Conservation (phyloP, 148 eudicot genomes). For the Camellia sinensis region DNA sequence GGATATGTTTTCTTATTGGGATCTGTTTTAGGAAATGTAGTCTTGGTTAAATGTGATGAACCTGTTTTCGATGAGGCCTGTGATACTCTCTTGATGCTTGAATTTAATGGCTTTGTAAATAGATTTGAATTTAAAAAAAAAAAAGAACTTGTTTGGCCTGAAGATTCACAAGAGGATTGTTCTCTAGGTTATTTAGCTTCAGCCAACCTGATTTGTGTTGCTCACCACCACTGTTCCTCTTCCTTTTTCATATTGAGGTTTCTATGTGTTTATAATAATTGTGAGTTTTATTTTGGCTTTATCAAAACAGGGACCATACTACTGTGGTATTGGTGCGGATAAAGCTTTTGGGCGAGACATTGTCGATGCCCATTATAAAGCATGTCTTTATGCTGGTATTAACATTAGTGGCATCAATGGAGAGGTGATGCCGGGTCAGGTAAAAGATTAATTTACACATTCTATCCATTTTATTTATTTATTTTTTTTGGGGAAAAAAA, state of each 20-base stretch:
- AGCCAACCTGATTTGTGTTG: not conserved
- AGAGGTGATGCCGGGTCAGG: constrained; percentile 70
- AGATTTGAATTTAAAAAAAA: too few species aligned
- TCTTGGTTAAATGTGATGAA: too few species aligned
- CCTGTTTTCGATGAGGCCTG: not conserved
- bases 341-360: constrained; percentile 53
- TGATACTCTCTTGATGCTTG: not conserved
- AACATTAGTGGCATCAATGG: constrained; percentile 55
- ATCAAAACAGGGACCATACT: constrained; percentile 29
- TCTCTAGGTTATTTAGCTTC: not conserved
- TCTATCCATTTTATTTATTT: not conserved
- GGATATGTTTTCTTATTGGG: too few species aligned
- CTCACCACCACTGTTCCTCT: not conserved
- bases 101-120: not conserved
- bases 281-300: not conserved
- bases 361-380: constrained; percentile 57
- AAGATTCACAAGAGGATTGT: not conserved
- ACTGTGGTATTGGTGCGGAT: constrained; percentile 61
- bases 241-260: not conserved
- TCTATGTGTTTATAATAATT: not conserved
- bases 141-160: not conserved
- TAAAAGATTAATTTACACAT: constrained; percentile 1
- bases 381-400: constrained; percentile 55
- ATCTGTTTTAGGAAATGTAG: too few species aligned
- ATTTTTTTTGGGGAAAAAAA: too few species aligned